Evolutionary conservation across 768 basidiomycete genomes (phyloP).

Genomic region (Gymnopilus dilepis): DNA sequence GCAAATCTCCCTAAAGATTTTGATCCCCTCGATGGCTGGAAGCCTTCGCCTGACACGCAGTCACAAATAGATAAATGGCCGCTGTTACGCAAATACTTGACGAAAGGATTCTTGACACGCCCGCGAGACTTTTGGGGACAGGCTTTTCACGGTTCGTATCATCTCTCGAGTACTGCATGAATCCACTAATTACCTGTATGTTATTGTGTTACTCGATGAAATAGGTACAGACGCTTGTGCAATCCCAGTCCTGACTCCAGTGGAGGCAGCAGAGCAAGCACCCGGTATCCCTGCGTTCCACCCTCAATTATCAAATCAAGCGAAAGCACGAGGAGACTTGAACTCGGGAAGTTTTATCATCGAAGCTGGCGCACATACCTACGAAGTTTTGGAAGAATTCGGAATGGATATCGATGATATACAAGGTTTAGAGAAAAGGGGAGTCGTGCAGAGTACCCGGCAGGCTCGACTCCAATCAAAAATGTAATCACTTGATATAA

Average conservation of each 20-base stretch:
- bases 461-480: conserved; percentile 29
- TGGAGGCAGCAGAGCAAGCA: conserved; percentile 59
- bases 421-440: conserved; percentile 44
- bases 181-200: conserved; percentile 1
- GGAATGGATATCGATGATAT: conserved; percentile 51
- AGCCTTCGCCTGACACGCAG: conserved; percentile 53
- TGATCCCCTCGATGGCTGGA: conserved; percentile 55
- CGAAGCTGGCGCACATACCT: conserved; percentile 57
- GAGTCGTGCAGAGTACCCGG: conserved; percentile 58
- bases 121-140: conserved; percentile 72
- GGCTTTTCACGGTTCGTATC: conserved; percentile 65
- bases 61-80: conserved; percentile 58
- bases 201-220: neutral
- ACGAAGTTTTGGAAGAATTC: conserved; percentile 56
- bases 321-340: neutral
- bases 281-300: conserved; percentile 56
- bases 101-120: conserved; percentile 63
- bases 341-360: conserved; percentile 29
- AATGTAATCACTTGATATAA: conserved; percentile 2
- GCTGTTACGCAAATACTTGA: conserved; percentile 58
- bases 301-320: conserved; percentile 41
- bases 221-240: conserved; percentile 76
- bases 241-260: conserved; percentile 67
- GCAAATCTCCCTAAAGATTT: conserved; percentile 52
- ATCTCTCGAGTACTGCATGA: neutral